A percentile compares a stretch with the other conserved stretches of the same genome.
Conservation (phyloP, 2,329 filamentous ascomycete species). For the Hypoxylon rubiginosum region DNA sequence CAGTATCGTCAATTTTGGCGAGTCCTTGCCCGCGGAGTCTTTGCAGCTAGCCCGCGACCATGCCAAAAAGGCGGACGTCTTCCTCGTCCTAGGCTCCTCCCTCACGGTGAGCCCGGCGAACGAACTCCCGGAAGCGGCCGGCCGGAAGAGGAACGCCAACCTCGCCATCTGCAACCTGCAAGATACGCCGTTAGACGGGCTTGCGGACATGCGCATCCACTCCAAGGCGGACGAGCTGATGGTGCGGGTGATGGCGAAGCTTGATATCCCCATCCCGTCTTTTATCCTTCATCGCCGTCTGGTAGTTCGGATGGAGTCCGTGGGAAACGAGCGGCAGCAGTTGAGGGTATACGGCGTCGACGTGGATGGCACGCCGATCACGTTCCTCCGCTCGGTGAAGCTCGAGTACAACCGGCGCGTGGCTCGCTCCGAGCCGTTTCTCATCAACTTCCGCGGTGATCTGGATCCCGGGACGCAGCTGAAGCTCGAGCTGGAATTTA, state of each 20-base stretch:
- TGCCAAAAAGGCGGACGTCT: constrained; percentile 59
- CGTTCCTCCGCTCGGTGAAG: constrained; percentile 58
- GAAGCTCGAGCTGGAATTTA: constrained; percentile 60
- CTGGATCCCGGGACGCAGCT: constrained; percentile 46
- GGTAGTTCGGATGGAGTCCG: constrained; percentile 46
- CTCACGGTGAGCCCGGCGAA: constrained; percentile 60
- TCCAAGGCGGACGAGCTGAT: constrained; percentile 57
- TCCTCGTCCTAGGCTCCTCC: constrained; percentile 61
- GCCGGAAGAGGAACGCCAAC: constrained; percentile 48
- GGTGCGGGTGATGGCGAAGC: constrained; percentile 56
- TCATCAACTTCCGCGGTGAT: constrained; percentile 52
- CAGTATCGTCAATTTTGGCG: constrained; percentile 62
- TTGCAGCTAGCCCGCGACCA: constrained; percentile 54
- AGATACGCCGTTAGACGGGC: constrained; percentile 56
- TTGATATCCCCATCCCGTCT: constrained; percentile 53
- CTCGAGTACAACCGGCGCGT: constrained; percentile 55
- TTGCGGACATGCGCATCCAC: constrained; percentile 53
- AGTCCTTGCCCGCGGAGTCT: constrained; percentile 51
- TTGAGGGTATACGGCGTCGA: constrained; percentile 55
- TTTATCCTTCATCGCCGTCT: constrained; percentile 57
- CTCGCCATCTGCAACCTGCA: constrained; percentile 63
- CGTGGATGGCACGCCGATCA: constrained; percentile 57
- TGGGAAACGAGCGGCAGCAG: constrained; percentile 43
- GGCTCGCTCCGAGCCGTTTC: constrained; percentile 55
- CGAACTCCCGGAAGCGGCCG: constrained; percentile 56